Base-by-base conservation (phyloP, 179 eudicot species). In the Beta lomatogona region DNA sequence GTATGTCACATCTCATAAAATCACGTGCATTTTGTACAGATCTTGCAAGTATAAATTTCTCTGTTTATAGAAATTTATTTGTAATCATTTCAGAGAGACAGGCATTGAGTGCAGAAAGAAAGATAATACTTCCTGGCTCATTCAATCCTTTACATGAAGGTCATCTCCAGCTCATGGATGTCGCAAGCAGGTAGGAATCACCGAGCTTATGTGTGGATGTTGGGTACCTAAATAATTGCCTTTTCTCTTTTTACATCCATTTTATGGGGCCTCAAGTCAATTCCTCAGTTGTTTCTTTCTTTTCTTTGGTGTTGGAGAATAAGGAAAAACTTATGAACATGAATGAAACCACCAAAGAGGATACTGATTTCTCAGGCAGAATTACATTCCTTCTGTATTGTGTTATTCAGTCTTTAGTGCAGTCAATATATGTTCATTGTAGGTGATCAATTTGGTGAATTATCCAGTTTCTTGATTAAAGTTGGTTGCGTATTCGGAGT, bases 131-230 rank as follows among this genome's bases (percentile, higher is more conserved):
- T 28, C 87, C 99, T 48, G 99, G 99, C 71, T 96, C 99, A 15
- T 96, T 96, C 86, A 93, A 93, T 84, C 99, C 99, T 18, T 86
- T 96, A 82, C 99, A 96, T 77, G 93, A 91, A 83, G 99, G 99
- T 75, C 99, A 96, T 83, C 81, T 94, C 63, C 96, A 89, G 86
- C 98, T 96, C 77, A 86, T 96, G 86, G 97, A 93, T 83, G 94
- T 93, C 81, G 98, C 99, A 71, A 77, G 86, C 79, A 90, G 94
- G 99, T 94, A 88, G 41, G n/a, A 75, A 9, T 55, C 44, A 16
- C 18, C 15, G 55, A 53, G 78, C 69, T 77, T 44, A 46, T 14
- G 58, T 60, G 44, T 78, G 54, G 53, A 50, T 67, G 19, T 79
- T 74, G 41, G 45, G 18, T 58, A 1, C 4, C 65, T 76, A 22